A percentile compares a stretch with the other conserved stretches of the same genome.
Evolutionary conservation across 306 rosid species (phyloP).

Genomic region (Rubus parviflorus): DNA sequence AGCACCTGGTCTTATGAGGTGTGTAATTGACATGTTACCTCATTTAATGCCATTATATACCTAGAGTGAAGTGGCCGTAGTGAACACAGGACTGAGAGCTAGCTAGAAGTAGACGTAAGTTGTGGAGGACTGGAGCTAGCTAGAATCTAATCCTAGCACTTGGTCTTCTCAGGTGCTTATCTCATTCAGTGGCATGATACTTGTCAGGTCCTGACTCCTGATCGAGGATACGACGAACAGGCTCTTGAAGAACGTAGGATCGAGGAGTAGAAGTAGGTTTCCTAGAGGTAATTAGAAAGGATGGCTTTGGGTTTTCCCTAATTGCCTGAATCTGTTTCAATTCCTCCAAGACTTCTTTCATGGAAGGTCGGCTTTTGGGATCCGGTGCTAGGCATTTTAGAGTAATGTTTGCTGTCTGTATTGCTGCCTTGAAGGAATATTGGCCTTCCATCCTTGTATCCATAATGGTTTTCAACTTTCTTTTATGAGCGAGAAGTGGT

Average conservation of each 20-base stretch:
- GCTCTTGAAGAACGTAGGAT: too few relatives aligned
- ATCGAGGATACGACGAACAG: too few relatives aligned
- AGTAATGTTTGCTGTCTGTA: conserved; percentile 30
- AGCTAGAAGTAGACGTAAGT: too few relatives aligned
- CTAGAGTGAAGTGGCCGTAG: background rate
- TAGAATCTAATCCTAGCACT: too few relatives aligned
- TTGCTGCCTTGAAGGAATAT: conserved; percentile 55
- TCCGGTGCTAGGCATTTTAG: conserved; percentile 52
- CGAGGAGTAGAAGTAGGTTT: too few relatives aligned
- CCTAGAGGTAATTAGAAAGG: too few relatives aligned
- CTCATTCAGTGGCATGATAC: too few relatives aligned
- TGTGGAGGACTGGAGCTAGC: too few relatives aligned
- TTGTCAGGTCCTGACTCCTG: too few relatives aligned
- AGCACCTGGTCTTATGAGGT: background rate
- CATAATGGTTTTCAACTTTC: conserved; percentile 47
- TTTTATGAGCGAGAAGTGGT: conserved; percentile 42
- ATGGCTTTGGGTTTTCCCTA: too few relatives aligned
- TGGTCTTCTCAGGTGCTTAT: too few relatives aligned
- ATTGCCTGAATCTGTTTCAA: conserved; percentile 55
- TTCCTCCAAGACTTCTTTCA: conserved; percentile 59
- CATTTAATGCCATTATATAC: conserved; percentile 9
- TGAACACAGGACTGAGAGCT: background rate
- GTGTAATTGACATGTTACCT: background rate
- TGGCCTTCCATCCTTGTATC: conserved; percentile 61
- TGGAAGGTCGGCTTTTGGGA: conserved; percentile 67